Evolutionary conservation across 768 basidiomycete genomes (phyloP), one percentile per base, ranked within the genome.

Genomic region (Suillus hirtellus): DNA sequence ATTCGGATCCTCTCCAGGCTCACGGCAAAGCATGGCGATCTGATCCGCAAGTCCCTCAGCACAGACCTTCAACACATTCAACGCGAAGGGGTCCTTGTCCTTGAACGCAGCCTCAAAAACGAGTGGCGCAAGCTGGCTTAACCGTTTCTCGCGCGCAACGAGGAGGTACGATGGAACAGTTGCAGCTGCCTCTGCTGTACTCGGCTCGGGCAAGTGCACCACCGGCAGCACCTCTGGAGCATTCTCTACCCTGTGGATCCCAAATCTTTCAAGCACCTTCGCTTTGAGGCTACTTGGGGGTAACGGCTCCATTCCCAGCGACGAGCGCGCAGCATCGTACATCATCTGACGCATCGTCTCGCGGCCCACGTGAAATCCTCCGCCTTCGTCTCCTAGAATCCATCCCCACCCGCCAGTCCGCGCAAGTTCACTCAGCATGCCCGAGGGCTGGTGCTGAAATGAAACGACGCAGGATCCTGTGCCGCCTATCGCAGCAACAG

Each of bases 381-480:
- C 87, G 12, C 93, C 93, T 71, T 93, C 92, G 70, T 93, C 92
- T 8, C 92, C 90, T 12, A 93, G 78, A 21, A 93, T 86, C 89
- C 90, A 92, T 0, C 92, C 91, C 89, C 89, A 92, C 1, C 92
- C 91, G 4, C 92, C 91, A 37, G 85, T 81, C 8, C 92, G 82
- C 1, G 86, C 89, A 47, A 91, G 81, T 68, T 91, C 87, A 55
- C 83, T 71, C 24, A 90, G 77, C n/a, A 65, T 64, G 9, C 76
- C 77, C 12, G 71, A 76, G 5, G 73, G 73, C 0, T 67, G 75
- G 50, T 82, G 79, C 59, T 76, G 77, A 75, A 92, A 93, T 61
- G 85, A 84, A 17, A 89, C 87, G 40, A 88, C 83, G 68, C 87
- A 91, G 12, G 89, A 87, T 3, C 94, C 94, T 0, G 94, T 96